phyloP scores from a whole-genome alignment of 2,329 filamentous ascomycete genomes.

The Chaetomiaceae sp. region DNA sequence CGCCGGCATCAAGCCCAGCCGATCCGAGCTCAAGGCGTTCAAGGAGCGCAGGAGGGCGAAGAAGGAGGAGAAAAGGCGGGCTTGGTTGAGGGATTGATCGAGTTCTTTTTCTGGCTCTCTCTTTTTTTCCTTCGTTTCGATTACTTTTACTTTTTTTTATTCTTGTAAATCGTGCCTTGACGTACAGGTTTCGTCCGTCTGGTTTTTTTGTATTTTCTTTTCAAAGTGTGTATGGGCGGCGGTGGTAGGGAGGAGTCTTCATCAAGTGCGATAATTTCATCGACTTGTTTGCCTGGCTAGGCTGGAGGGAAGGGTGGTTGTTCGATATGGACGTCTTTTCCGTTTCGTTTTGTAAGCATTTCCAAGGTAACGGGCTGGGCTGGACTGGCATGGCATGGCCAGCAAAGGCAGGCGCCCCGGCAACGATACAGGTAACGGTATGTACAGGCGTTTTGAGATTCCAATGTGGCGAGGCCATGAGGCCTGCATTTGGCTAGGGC shows the following conservation, averaged over 20 bases:
- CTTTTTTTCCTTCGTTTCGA: background rate
- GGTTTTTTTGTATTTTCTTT: background rate
- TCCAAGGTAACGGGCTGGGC: slow-evolving; percentile 7
- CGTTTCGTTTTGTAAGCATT: slow-evolving; percentile 10
- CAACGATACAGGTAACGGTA: background rate
- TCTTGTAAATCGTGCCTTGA: no score
- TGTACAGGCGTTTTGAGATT: slow-evolving; percentile 10
- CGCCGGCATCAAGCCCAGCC: slow-evolving; percentile 74
- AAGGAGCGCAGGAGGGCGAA: slow-evolving; percentile 83
- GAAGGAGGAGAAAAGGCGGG: slow-evolving; percentile 91
- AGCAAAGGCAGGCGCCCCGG: background rate
- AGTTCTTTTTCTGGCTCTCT: slow-evolving; percentile 26
- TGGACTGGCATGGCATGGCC: no score
- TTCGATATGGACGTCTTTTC: background rate
- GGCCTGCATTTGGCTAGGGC: background rate
- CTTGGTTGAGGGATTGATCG: slow-evolving; percentile 88
- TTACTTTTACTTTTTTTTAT: background rate
- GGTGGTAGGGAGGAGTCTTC: no score
- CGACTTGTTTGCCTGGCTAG: background rate
- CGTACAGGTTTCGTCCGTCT: background rate
- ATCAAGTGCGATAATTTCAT: background rate
- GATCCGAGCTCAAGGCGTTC: slow-evolving; percentile 83
- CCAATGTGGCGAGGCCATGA: background rate
- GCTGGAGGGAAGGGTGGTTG: background rate
- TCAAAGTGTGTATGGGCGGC: no score